Conservation (phyloP, 257 asterid species). For the Euphrasia confusa region DNA sequence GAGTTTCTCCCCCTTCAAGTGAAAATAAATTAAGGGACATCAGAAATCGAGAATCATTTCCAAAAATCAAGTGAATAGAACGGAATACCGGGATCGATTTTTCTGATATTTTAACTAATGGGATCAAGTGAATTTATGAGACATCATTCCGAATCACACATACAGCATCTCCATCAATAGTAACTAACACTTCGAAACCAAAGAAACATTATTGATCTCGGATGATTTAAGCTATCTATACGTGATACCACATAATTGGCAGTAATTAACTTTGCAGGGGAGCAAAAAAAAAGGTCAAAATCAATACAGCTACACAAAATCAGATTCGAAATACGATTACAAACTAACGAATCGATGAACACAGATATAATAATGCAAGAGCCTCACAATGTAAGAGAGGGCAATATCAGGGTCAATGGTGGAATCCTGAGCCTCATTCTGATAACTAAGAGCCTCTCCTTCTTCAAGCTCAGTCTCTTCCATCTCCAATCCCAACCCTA, state of each 20-base stretch:
- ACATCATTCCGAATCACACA: conserved; percentile 7
- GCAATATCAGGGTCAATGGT: conserved; percentile 89
- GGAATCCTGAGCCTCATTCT: conserved; percentile 46
- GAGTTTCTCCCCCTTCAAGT: conserved; percentile 77
- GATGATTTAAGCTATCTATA: conserved; percentile 23
- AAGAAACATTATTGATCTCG: conserved; percentile 18
- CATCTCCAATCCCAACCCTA: conserved; percentile 73
- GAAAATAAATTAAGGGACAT: conserved; percentile 26
- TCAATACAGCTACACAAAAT: conserved; percentile 20
- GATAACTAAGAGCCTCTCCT: conserved; percentile 77
- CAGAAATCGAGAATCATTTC: conserved; percentile 16
- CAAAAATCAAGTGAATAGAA: too few relatives aligned
- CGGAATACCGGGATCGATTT: too few relatives aligned
- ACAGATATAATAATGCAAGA: conserved; percentile 6
- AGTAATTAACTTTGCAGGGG: conserved; percentile 6
- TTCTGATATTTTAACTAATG: background rate
- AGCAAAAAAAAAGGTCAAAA: conserved; percentile 24
- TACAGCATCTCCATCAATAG: conserved; percentile 21
- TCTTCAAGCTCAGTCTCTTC: conserved; percentile 85
- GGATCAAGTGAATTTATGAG: conserved; percentile 12
- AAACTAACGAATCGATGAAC: conserved; percentile 22
- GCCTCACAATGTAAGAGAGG: conserved; percentile 88
- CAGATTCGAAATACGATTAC: conserved; percentile 17
- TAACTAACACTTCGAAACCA: conserved; percentile 18
- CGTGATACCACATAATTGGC: conserved; percentile 10